phyloP scores from a whole-genome alignment of 768 basidiomycete species.

The Rhizopogon salebrosus region DNA sequence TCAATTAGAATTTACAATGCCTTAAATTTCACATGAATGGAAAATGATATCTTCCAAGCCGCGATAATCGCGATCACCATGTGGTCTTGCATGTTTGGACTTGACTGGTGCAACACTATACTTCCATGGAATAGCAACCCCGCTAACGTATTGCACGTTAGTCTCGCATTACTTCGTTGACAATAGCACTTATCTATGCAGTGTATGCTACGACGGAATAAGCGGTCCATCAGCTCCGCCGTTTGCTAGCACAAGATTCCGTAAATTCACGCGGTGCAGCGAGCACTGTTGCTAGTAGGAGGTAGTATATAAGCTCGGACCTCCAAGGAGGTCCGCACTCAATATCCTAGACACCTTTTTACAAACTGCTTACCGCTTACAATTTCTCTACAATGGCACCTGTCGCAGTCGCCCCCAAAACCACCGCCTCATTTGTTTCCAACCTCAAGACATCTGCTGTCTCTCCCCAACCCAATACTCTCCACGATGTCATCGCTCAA shows the following conservation, averaged over 20 bases:
- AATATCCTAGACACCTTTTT: conserved; percentile 3
- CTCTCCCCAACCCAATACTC: conserved; percentile 7
- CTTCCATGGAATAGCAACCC: no score
- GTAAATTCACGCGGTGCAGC: neutral
- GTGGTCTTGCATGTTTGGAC: neutral
- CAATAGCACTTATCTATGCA: neutral
- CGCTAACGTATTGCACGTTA: neutral
- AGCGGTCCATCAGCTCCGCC: no score
- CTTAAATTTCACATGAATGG: neutral
- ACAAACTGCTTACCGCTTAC: neutral
- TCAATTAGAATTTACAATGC: neutral
- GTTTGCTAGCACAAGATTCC: neutral
- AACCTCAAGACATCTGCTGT: neutral
- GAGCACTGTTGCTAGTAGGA: neutral
- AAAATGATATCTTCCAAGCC: neutral
- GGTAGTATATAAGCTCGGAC: conserved; percentile 18
- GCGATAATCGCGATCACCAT: neutral
- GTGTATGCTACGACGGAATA: neutral
- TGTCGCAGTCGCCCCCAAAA: conserved; percentile 7
- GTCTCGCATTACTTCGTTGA: neutral
- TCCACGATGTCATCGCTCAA: conserved; percentile 17
- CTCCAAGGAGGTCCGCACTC: conserved; percentile 1
- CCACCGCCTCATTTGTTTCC: conserved; percentile 5
- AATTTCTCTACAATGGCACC: conserved; percentile 11
- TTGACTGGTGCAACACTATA: neutral